Evolutionary conservation across 495 filamentous ascomycete species (phyloP), one percentile per base, ranked within the genome.

Genomic region (Apiosordaria backusii): DNA sequence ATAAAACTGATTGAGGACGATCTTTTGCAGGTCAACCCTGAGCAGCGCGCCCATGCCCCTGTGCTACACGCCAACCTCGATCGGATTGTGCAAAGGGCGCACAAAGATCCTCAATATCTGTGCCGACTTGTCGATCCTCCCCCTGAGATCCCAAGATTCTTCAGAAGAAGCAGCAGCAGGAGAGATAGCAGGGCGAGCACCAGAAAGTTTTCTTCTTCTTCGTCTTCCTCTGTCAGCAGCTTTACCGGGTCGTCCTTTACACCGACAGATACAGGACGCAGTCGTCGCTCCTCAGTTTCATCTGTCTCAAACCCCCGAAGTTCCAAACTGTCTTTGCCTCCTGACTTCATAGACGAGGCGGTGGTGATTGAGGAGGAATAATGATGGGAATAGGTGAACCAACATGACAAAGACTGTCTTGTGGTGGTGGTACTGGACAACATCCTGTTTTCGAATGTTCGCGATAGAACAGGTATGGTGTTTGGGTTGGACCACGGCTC

Each of bases 11-110:
- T 70, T 57, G 64, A 21, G 9, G 40, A 61, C 4, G 26, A 60
- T 26, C 68, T 70, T 27, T 57, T 70, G 40, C 19, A 52, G 3
- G 53, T 69, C 21, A 18, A 62, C 21, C 50, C 52, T 13, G 53
- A 55, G 3, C 19, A 55, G 9, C 67, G 67, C 19, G 59, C 52
- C 27, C 1, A 66, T 15, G 63, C 67, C 35, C 21, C 26, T 15
- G 60, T 63, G n/a, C 27, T 69, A 1, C 64, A 57, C 22, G 35
- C 50, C 1, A 60, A 63, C 2, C 50, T 69, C 15, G 23, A 50
- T 6, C 19, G 25, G 3, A 66, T 69, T 3, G 29, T 69, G 27
- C 18, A 40, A 5, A 9, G 23, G n/a, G 53, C 63, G 21, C 16
- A 22, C 21, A 16, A 22, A 4, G 54, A 65, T 40, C 25, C 27